Evolutionary conservation across 139 green algal species (phyloP), one percentile per base, ranked within the genome.

Genomic region (Asterochloris sp.): DNA sequence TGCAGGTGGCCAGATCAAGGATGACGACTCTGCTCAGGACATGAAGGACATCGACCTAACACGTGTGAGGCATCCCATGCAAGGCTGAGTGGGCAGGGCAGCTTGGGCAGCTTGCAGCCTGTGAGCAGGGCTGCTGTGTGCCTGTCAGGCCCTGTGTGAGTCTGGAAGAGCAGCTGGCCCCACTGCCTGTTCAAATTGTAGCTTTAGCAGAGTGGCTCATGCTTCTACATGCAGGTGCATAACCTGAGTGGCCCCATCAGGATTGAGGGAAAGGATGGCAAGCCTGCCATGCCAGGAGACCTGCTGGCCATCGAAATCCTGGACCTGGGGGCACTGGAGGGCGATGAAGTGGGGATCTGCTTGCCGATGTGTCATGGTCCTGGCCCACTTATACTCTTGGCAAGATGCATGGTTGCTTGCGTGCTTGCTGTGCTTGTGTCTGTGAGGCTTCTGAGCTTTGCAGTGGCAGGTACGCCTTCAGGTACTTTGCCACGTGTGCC

Each of bases 11-110:
- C 92, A 95, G 86, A 94, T 95, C 73, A 86, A 83, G 27, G 86
- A 95, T 71, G 76, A 94, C 74, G 92, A 96, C 87, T 91, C 84
- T 62, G 89, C 92, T 0, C 88, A 96, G 71, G 92, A 96, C 77
- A 87, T 96, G 81, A 94, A 94, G 78, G 85, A 84, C 10, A 85
- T 94, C 17, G 89, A 92, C 64, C 75, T 92, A 13, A 85, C 85
- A 23, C 69, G 78, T 69, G 85, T 88, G 64, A 24, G n/a, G 24
- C 26, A 29, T 76, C 23, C 69, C 23, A 19, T 76, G n/a, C 69
- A 38, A 19, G 26, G 1, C 23, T 54, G 19, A 54, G 69, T 38
- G 11, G 69, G 19, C 23, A 19, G 66, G 21, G 27, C 63, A 78
- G 38, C 38, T 54, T 10, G 38, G 38, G 38, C 38, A 54, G 38